Evolutionary conservation across 1,284 basidiomycete genomes (phyloP), one percentile per base, ranked within the genome.

Genomic region (Irpex sp.): DNA sequence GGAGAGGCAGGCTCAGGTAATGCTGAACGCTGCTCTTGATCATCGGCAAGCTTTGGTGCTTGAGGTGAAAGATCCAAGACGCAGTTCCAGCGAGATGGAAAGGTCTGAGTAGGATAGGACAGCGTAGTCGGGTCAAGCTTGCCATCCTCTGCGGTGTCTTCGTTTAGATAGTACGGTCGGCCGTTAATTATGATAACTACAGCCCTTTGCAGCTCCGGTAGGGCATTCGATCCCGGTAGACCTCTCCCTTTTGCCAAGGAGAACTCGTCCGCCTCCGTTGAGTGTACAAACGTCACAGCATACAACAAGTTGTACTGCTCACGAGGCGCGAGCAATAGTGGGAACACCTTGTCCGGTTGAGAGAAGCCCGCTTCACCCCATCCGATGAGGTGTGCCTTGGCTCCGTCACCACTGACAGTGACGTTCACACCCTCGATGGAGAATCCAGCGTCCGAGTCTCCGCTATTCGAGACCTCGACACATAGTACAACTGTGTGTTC

Each of bases 251-350:
- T 67, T 5, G 72, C 68, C 36, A 80, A 67, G 5, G 78, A 75
- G 62, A 81, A 71, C 52, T 76, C 78, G 67, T 84, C 81, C 33
- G 78, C 74, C 58, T 87, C 85, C 1, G 86, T 83, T 2, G 83
- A 80, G 14, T 81, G 80, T 65, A 90, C 73, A 70, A 92, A 90
- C 7, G 86, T 83, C 8, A 96, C 90, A 0, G 89, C 87, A 67
- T 95, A 96, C 6, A 96, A 81, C 19, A 96, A 78, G 70, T 95
- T 95, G 69, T 87, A 91, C 73, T 96, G 93, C 58, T 93, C 91
- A 63, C 81, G 78, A 1, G 86, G 79, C 0, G 80, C 80, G 4
- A 96, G 78, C 4, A 73, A 76, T 7, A 95, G 74, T 1, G 93
- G 94, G 71, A 94, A 94, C 2, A 83, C 76, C n/a, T 69, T 73